phyloP scores from a whole-genome alignment of 106 monocot species.

The Acanthochlamys bracteata region DNA sequence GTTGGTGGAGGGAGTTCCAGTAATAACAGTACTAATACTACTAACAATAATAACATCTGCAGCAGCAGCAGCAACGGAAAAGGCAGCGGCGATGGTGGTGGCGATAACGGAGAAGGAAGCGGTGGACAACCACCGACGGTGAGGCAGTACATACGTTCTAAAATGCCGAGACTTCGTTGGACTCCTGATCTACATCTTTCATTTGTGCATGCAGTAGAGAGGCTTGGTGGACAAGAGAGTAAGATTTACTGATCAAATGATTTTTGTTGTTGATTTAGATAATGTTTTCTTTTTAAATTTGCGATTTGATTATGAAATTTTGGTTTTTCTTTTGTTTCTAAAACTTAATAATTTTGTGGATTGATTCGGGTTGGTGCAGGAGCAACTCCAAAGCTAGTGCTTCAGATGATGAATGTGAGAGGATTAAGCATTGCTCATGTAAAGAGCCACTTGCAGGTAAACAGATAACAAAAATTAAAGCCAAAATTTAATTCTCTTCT shows the following conservation, averaged over 20 bases:
- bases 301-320: background rate
- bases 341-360: background rate
- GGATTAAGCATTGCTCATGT: conserved; percentile 97
- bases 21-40: conserved; percentile 6
- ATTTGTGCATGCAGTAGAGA: conserved; percentile 57
- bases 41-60: background rate
- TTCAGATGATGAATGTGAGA: conserved; percentile 99
- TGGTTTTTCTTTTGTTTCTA: background rate
- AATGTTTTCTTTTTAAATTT: background rate
- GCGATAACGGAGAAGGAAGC: conserved; percentile 3
- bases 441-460: conserved; percentile 95
- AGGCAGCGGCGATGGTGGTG: conserved; percentile 17
- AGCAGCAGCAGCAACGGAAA: conserved; percentile 1
- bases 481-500: background rate
- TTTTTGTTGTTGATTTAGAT: background rate
- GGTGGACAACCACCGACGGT: conserved; percentile 13
- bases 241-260: conserved; percentile 1
- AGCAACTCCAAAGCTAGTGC: conserved; percentile 95
- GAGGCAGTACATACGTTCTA: conserved; percentile 55
- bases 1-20: conserved; percentile 24
- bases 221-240: conserved; percentile 82
- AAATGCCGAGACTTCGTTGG: conserved; percentile 68
- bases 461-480: background rate
- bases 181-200: conserved; percentile 65
- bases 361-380: conserved; percentile 30